Percentiles rank a stretch among this genome's conserved stretches.
phyloP scores from a whole-genome alignment of 23 red algal genomes.

The Cyanidium caldarium region DNA sequence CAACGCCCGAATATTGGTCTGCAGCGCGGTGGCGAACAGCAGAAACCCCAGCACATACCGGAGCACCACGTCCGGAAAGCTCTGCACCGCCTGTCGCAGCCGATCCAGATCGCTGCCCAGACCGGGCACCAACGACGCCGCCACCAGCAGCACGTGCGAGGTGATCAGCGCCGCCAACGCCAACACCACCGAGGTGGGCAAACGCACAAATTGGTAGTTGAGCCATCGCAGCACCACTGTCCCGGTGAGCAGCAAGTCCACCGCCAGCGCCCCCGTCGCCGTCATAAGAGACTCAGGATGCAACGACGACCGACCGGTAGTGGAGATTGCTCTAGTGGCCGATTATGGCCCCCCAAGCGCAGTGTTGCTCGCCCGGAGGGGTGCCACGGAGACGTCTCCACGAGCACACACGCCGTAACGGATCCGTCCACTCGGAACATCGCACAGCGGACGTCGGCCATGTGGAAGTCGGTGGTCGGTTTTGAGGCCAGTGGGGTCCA shows the following conservation, averaged over 20 bases:
- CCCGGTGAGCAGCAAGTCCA: slow-evolving; percentile 1
- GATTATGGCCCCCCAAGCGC: too few species aligned
- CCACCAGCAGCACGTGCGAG: neutral
- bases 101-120: neutral
- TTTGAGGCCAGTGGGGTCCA: too few species aligned
- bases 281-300: neutral
- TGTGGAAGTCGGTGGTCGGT: too few species aligned
- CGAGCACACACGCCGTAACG: too few species aligned
- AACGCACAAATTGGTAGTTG: neutral
- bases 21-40: slow-evolving; percentile 80
- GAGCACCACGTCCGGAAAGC: slow-evolving; percentile 74
- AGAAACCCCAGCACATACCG: slow-evolving; percentile 88
- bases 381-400: too few species aligned
- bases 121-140: neutral
- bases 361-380: too few species aligned
- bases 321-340: too few species aligned
- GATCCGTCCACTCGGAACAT: too few species aligned
- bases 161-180: neutral
- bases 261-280: neutral
- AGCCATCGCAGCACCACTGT: neutral
- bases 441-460: too few species aligned
- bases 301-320: too few species aligned
- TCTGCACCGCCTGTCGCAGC: neutral
- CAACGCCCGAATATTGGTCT: slow-evolving; percentile 74
- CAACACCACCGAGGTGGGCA: neutral